Base-by-base conservation (phyloP, 257 asterid genomes). In the Solanum chiquidenum region DNA sequence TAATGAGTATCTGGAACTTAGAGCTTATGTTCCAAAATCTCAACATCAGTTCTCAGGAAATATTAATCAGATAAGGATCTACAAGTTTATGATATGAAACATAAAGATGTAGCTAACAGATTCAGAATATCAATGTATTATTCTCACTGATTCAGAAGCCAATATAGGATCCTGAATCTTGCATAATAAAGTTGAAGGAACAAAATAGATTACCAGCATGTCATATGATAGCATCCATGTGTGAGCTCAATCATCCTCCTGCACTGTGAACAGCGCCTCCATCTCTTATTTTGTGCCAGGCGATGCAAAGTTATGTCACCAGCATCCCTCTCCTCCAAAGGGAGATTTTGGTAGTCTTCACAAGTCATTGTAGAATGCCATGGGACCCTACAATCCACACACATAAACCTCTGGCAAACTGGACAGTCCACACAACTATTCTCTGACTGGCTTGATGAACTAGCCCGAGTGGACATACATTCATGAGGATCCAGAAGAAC, bases 341-440 rank as follows among this genome's bases (percentile, higher is more conserved):
- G 93, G 73, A 94, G 92, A 83, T 86, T 90, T 82, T 90, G 99
- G 86, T 94, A 95, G 88, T 92, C 98, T 86, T 92, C 95, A 84
- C 99, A 97, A 6, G 95, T 95, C 94, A 94, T 89, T 29, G 96
- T 95, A 12, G 95, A 91, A 90, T 97, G 99, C 98, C 99, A 95
- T 52, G 96, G 98, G 62, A 94, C 97, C 89, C 84, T 91, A 91
- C 99, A 97, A 79, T 94, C 95, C 66, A 94, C 90, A 87, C 99
- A 97, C 38, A 97, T 89, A 55, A 92, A 90, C 88, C 95, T 89
- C 89, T 92, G 91, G 90, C 99, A 97, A 72, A 89, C 95, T 8
- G 96, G 95, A 88, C 99, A 97, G 90, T 94, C 98, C 64, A 94
- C 90, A 83, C 95, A 92, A 80, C 92, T 90, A 83, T 92, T 89